Conservation (phyloP, 2,329 filamentous ascomycete species). For the Coniochaeta prunicola region DNA sequence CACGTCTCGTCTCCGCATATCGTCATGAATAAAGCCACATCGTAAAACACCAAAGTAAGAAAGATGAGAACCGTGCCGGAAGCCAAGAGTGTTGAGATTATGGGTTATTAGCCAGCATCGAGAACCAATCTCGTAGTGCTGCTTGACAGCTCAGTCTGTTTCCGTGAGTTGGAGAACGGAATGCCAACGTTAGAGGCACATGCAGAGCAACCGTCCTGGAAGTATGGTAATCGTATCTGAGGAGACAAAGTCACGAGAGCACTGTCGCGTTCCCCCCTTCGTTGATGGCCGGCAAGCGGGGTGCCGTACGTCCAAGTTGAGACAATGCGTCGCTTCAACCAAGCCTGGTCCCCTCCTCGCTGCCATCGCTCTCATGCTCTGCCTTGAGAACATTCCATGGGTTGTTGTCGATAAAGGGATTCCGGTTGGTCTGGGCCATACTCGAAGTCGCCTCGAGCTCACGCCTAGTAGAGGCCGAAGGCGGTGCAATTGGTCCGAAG, state of each 20-base stretch:
- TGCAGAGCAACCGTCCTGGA: neutral
- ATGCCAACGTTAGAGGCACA: neutral
- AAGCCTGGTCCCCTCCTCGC: neutral
- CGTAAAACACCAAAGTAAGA: neutral
- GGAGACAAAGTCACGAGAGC: neutral
- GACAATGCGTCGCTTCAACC: neutral
- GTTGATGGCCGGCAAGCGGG: neutral
- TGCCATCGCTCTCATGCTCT: neutral
- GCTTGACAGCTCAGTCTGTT: neutral
- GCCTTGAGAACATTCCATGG: neutral
- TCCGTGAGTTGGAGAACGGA: neutral
- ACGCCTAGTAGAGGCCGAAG: neutral
- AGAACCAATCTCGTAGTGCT: neutral
- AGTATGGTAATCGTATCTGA: neutral
- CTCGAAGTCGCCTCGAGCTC: neutral
- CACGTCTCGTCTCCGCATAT: neutral
- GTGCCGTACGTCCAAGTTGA: neutral
- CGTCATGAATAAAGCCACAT: neutral
- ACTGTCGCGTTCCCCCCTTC: neutral
- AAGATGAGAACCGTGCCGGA: neutral
- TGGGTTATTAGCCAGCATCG: neutral
- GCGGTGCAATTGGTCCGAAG: constrained; percentile 3
- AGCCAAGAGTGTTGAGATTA: neutral
- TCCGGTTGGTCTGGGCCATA: neutral
- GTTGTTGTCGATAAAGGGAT: neutral